phyloP scores from a whole-genome alignment of 2,329 filamentous ascomycete genomes.

The Microsporum ferrugineum region DNA sequence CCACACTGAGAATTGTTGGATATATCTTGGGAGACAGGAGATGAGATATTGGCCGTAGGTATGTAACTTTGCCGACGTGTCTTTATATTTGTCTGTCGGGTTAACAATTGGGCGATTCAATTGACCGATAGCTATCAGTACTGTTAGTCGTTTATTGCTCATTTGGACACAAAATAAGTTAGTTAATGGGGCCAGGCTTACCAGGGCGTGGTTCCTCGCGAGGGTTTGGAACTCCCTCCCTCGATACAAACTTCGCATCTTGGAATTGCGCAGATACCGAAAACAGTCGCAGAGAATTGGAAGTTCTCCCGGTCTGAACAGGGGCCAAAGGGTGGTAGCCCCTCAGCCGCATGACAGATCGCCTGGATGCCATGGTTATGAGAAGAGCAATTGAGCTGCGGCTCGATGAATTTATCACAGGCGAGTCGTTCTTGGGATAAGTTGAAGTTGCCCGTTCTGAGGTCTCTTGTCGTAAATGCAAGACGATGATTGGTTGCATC shows the following conservation, averaged over 20 bases:
- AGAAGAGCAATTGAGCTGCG: constrained; percentile 20
- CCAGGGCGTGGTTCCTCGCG: constrained; percentile 47
- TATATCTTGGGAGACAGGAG: constrained; percentile 91
- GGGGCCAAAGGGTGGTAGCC: constrained; percentile 30
- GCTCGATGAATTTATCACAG: background rate
- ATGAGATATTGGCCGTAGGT: constrained; percentile 94
- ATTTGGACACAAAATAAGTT: background rate
- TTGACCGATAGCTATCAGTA: constrained; percentile 40
- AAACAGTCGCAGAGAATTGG: constrained; percentile 26
- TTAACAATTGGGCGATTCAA: constrained; percentile 75
- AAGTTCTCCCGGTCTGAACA: constrained; percentile 25
- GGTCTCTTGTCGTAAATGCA: constrained; percentile 1
- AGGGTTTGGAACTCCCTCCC: constrained; percentile 53
- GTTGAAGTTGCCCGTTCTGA: background rate
- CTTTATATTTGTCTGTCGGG: constrained; percentile 82
- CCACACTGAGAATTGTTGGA: constrained; percentile 99
- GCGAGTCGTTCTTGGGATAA: background rate
- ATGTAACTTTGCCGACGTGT: constrained; percentile 79
- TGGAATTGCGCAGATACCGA: constrained; percentile 27
- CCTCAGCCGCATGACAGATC: constrained; percentile 35
- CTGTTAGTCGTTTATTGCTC: background rate
- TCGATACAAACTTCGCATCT: constrained; percentile 42
- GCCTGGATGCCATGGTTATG: constrained; percentile 35
- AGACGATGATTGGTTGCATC: constrained; percentile 5
- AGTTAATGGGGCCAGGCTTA: constrained; percentile 23